Conservation (phyloP, 2,329 filamentous ascomycete genomes). For the Zymoseptoria tritici region DNA sequence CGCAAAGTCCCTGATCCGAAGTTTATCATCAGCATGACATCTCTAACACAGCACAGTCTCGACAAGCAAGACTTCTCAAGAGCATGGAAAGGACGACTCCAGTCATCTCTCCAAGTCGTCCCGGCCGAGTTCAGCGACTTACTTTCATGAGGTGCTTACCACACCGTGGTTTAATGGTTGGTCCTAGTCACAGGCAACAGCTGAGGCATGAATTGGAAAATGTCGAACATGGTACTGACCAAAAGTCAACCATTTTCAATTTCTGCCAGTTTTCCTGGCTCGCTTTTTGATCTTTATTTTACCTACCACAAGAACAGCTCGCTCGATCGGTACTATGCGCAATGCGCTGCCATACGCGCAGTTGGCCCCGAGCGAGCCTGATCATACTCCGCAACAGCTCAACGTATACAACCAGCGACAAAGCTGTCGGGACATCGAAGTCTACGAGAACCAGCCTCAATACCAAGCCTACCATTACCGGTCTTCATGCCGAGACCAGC, state of each 20-base stretch:
- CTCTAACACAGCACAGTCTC: neutral
- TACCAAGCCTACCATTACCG: neutral
- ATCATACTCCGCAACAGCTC: neutral
- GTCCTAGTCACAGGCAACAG: neutral
- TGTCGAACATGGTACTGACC: neutral
- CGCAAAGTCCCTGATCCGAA: neutral
- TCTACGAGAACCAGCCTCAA: neutral
- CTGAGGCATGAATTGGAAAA: neutral
- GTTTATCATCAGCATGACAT: neutral
- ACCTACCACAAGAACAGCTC: neutral
- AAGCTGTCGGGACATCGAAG: neutral
- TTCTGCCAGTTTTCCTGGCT: neutral
- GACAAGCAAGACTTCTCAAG: neutral
- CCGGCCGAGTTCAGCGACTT: neutral
- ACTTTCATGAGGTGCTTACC: neutral
- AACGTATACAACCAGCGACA: neutral
- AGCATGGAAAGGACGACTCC: neutral
- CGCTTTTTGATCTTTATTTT: neutral
- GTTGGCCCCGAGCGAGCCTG: neutral
- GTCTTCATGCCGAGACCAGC: neutral
- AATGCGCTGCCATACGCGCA: neutral
- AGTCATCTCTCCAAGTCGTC: neutral
- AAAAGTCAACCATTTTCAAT: neutral
- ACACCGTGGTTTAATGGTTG: neutral
- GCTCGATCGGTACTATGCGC: neutral